These are phyloP conservation scores for Candida pseudoviswanathii DNA, from an alignment of 1,139 yeast species.

Conservation along the genomic window DNA sequence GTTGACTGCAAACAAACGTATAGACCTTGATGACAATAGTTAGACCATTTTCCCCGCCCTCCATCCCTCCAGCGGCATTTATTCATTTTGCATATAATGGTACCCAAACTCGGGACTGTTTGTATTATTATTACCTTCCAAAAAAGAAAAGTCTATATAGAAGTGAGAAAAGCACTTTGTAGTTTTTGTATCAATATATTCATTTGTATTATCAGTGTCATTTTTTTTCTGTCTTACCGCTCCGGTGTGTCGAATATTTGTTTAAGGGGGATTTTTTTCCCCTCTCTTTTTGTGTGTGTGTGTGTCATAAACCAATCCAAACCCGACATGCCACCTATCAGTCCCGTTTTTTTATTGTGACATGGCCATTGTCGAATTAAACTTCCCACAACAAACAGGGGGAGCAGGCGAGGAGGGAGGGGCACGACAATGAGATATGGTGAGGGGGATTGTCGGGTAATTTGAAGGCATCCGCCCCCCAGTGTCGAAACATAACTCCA, in stretches of 20 bases:
- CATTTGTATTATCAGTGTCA: background rate
- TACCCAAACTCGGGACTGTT: conserved; percentile 1
- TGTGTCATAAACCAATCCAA: background rate
- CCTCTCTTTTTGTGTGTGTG: background rate
- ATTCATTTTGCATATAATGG: conserved; percentile 2
- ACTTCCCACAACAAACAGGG: background rate
- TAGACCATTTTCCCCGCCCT: too few species aligned
- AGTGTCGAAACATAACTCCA: too few species aligned
- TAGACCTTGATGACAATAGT: conserved; percentile 26
- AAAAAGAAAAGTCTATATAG: background rate
- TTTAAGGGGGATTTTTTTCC: background rate
- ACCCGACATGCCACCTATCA: background rate
- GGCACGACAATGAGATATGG: too few species aligned
- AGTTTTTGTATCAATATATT: conserved; percentile 2
- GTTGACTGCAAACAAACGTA: conserved; percentile 37
- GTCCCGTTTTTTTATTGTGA: background rate
- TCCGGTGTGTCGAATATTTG: background rate
- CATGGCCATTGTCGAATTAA: background rate
- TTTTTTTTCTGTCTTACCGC: background rate
- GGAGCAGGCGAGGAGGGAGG: background rate
- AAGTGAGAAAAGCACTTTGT: background rate
- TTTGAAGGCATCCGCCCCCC: background rate
- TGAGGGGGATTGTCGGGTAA: background rate
- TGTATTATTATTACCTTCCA: conserved; percentile 3
- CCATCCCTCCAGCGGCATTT: too few species aligned